A percentile compares a stretch with the other conserved stretches of the same genome.
These are phyloP conservation scores for Juglanconis sp. DNA, from an alignment of 2,329 filamentous ascomycete species.

Conservation along the genomic window DNA sequence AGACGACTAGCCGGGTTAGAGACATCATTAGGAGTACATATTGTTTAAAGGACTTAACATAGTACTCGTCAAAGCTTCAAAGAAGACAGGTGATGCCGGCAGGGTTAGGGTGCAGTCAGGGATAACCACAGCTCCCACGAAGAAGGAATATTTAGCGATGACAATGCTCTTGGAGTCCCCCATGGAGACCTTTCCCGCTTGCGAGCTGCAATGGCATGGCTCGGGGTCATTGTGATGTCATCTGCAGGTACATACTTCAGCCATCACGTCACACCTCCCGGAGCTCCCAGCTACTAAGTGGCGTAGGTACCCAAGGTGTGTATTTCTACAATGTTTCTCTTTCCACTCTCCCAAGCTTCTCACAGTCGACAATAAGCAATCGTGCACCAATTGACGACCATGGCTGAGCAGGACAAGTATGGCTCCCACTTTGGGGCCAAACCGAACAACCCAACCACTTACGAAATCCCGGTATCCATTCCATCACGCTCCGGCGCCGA, in stretches of 20 bases:
- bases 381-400: slow-evolving; percentile 2
- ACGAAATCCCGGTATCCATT: slow-evolving; percentile 8
- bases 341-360: not conserved
- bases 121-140: too few relatives aligned
- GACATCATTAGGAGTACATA: too few relatives aligned
- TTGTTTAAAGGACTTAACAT: too few relatives aligned
- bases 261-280: slow-evolving; percentile 14
- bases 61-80: too few relatives aligned
- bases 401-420: slow-evolving; percentile 23
- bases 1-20: too few relatives aligned
- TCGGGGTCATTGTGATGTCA: slow-evolving; percentile 18
- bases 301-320: not conserved
- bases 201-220: not conserved
- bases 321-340: not conserved
- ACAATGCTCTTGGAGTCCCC: too few relatives aligned
- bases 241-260: not conserved
- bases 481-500: slow-evolving; percentile 11
- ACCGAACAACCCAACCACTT: slow-evolving; percentile 1
- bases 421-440: slow-evolving; percentile 11
- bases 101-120: too few relatives aligned
- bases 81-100: too few relatives aligned
- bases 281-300: not conserved
- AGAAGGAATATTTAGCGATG: too few relatives aligned
- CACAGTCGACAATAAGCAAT: not conserved
- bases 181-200: not conserved